Conservation (phyloP, 768 basidiomycete species). For the Kwoniella botswanensis region DNA sequence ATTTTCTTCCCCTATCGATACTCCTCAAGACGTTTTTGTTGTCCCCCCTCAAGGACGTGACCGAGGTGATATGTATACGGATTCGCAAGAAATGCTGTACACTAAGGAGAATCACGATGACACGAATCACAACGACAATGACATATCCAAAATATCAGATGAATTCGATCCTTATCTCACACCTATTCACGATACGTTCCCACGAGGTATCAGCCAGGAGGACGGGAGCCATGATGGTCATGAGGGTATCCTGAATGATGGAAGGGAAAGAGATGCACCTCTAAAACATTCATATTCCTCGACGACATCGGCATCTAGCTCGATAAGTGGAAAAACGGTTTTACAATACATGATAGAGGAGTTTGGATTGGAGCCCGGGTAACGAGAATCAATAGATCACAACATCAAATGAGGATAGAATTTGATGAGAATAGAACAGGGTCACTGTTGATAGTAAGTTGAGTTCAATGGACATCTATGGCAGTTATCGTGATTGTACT, state of each 20-base stretch:
- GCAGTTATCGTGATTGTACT: too few relatives aligned
- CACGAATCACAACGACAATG: background rate
- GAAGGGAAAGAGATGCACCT: background rate
- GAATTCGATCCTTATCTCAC: conserved; percentile 15
- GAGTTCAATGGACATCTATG: too few relatives aligned
- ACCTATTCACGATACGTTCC: background rate
- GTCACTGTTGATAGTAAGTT: too few relatives aligned
- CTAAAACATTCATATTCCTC: background rate
- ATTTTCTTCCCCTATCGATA: background rate
- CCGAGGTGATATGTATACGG: background rate
- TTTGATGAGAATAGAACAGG: too few relatives aligned
- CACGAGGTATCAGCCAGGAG: background rate
- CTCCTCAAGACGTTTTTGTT: background rate
- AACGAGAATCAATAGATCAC: background rate
- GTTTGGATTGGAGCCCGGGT: conserved; percentile 29
- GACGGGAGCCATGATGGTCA: too few relatives aligned
- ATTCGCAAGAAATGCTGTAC: background rate
- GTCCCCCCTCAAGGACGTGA: background rate
- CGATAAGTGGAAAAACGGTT: conserved; percentile 27
- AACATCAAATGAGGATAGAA: background rate
- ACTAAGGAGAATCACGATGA: background rate
- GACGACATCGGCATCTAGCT: background rate
- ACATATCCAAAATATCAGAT: conserved; percentile 11
- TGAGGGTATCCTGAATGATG: too few relatives aligned
- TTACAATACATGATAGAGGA: conserved; percentile 39